These are phyloP conservation scores for Thelonectria blattea DNA, from an alignment of 2,329 filamentous ascomycete genomes.

Conservation along the genomic window DNA sequence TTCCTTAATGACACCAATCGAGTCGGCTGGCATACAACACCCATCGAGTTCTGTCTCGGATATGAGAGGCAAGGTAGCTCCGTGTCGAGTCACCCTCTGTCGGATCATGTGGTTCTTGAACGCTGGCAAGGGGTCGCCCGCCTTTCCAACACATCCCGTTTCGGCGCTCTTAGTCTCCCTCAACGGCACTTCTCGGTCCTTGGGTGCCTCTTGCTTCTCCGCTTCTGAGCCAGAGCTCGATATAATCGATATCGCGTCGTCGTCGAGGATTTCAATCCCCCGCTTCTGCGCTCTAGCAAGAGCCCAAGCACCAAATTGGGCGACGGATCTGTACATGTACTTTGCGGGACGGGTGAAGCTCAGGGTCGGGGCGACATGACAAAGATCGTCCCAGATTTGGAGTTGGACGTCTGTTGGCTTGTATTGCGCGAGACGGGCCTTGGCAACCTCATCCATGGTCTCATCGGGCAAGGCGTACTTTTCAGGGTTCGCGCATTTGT, in stretches of 20 bases:
- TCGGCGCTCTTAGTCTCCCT: constrained; percentile 28
- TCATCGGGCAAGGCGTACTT: constrained; percentile 74
- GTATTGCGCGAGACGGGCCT: constrained; percentile 67
- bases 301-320: constrained; percentile 93
- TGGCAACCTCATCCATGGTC: constrained; percentile 67
- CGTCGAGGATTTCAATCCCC: constrained; percentile 80
- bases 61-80: constrained; percentile 72
- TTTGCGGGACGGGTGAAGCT: constrained; percentile 96
- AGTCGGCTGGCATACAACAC: constrained; percentile 65
- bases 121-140: constrained; percentile 79
- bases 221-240: constrained; percentile 60
- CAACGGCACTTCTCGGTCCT: constrained; percentile 22
- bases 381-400: constrained; percentile 95
- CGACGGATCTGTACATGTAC: constrained; percentile 90
- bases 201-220: constrained; percentile 32
- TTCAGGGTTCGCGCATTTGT: constrained; percentile 87
- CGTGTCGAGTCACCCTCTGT: constrained; percentile 81
- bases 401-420: constrained; percentile 89
- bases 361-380: constrained; percentile 90
- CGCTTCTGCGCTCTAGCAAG: constrained; percentile 81
- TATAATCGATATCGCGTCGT: constrained; percentile 77
- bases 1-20: constrained; percentile 81
- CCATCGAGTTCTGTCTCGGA: constrained; percentile 68
- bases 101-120: constrained; percentile 92
- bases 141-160: constrained; percentile 71